These are phyloP conservation scores for Geotrichum ghanense DNA, from an alignment of 805 yeast genomes.

Conservation along the genomic window DNA sequence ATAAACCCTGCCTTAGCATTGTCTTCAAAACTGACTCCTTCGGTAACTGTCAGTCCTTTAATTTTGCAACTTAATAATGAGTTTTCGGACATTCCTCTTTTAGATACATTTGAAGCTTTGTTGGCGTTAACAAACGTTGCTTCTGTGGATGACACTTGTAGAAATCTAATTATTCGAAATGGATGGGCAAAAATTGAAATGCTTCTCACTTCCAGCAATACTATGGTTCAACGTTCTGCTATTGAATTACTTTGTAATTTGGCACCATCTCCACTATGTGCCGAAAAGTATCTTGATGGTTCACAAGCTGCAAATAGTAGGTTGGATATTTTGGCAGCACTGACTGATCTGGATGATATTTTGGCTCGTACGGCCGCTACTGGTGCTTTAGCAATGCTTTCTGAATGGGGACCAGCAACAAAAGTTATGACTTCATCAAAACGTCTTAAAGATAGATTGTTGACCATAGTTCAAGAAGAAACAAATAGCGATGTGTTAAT, in stretches of 20 bases:
- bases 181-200: slow-evolving; percentile 38
- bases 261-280: slow-evolving; percentile 29
- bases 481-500: neutral
- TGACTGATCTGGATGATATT: slow-evolving; percentile 25
- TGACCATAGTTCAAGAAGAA: neutral
- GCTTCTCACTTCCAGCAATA: slow-evolving; percentile 34
- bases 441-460: slow-evolving; percentile 13
- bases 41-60: slow-evolving; percentile 23
- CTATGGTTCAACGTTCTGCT: slow-evolving; percentile 43
- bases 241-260: slow-evolving; percentile 58
- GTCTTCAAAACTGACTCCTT: slow-evolving; percentile 22
- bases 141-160: slow-evolving; percentile 32
- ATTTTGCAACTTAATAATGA: slow-evolving; percentile 18
- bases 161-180: slow-evolving; percentile 29
- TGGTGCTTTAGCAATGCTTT: slow-evolving; percentile 29
- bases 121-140: slow-evolving; percentile 61
- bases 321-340: slow-evolving; percentile 22
- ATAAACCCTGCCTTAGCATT: slow-evolving; percentile 26
- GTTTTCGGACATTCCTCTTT: slow-evolving; percentile 17
- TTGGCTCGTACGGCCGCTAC: slow-evolving; percentile 27
- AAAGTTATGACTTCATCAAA: slow-evolving; percentile 18
- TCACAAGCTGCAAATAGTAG: slow-evolving; percentile 18
- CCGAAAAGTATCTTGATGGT: slow-evolving; percentile 27
- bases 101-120: slow-evolving; percentile 41
- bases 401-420: slow-evolving; percentile 27